Conservation (phyloP, 768 basidiomycete species). For the Pulveroboletus sp. region DNA sequence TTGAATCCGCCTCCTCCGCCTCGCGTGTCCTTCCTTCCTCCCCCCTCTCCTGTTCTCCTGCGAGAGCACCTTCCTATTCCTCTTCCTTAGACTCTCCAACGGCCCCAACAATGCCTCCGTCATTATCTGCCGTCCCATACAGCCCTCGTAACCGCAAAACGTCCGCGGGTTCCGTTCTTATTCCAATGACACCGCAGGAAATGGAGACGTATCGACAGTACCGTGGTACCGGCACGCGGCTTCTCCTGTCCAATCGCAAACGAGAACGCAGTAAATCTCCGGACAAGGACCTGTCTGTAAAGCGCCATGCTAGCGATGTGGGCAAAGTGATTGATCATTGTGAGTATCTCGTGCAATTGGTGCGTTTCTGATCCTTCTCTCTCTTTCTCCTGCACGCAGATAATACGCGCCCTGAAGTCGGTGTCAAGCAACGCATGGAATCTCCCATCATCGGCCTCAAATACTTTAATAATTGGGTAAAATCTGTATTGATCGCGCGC, state of each 20-base stretch:
- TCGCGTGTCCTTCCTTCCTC: conserved; percentile 25
- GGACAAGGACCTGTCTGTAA: conserved; percentile 39
- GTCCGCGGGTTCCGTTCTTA: conserved; percentile 54
- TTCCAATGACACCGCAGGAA: conserved; percentile 61
- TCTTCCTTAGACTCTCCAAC: conserved; percentile 32
- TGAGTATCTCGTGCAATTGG: conserved; percentile 34
- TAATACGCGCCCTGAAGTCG: conserved; percentile 90
- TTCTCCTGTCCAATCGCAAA: conserved; percentile 50
- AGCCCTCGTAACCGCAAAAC: conserved; percentile 59
- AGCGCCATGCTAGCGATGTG: conserved; percentile 63
- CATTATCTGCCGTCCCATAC: conserved; percentile 48
- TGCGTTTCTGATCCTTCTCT: conserved; percentile 2
- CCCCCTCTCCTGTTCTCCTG: conserved; percentile 27
- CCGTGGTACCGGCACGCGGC: conserved; percentile 51
- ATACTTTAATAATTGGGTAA: conserved; percentile 99
- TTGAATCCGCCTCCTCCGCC: conserved; percentile 20
- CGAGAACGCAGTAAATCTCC: conserved; percentile 37
- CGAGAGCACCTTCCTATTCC: conserved; percentile 27
- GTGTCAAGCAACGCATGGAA: conserved; percentile 72
- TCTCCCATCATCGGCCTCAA: conserved; percentile 97
- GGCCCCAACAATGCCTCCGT: conserved; percentile 24
- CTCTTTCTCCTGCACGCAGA: conserved; percentile 43
- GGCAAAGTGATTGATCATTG: conserved; percentile 76
- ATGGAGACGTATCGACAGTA: conserved; percentile 53
- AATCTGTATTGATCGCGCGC: conserved; percentile 90